Evolutionary conservation across 306 rosid genomes (phyloP).

Genomic region (Carpinus fangiana): DNA sequence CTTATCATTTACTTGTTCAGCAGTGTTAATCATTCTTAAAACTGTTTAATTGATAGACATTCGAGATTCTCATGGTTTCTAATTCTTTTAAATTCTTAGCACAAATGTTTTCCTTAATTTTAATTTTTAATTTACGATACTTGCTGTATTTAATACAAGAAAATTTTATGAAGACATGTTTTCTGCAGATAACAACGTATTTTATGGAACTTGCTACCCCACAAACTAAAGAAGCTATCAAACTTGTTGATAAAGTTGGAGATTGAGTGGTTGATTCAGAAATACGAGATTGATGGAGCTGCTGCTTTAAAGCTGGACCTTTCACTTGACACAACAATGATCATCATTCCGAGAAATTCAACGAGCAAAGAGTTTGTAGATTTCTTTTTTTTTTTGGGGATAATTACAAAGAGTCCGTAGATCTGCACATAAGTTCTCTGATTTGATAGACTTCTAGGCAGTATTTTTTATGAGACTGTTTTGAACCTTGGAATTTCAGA

Average conservation of each 20-base stretch:
- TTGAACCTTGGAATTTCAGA: conserved; percentile 1
- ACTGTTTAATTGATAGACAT: neutral
- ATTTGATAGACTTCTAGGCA: neutral
- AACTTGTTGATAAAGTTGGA: conserved; percentile 97
- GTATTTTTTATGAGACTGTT: conserved; percentile 1
- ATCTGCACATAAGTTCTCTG: conserved; percentile 18
- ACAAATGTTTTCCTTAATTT: neutral
- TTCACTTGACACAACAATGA: conserved; percentile 93
- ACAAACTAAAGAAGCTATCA: conserved; percentile 78
- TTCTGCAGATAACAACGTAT: conserved; percentile 74
- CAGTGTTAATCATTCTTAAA: neutral
- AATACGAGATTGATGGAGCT: conserved; percentile 96
- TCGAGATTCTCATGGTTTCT: conserved; percentile 22
- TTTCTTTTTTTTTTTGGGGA: neutral
- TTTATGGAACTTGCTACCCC: conserved; percentile 98
- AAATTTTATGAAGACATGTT: neutral
- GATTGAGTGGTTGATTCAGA: conserved; percentile 97
- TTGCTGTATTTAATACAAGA: conserved; percentile 7
- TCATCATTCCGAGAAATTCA: conserved; percentile 85
- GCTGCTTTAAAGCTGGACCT: conserved; percentile 87
- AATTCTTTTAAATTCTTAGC: neutral
- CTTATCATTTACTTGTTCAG: neutral
- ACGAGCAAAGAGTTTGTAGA: conserved; percentile 83
- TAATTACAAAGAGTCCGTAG: conserved; percentile 66
- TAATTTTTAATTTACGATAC: neutral